Evolutionary conservation across 768 basidiomycete species (phyloP).

Genomic region (Lactarius psammicola): DNA sequence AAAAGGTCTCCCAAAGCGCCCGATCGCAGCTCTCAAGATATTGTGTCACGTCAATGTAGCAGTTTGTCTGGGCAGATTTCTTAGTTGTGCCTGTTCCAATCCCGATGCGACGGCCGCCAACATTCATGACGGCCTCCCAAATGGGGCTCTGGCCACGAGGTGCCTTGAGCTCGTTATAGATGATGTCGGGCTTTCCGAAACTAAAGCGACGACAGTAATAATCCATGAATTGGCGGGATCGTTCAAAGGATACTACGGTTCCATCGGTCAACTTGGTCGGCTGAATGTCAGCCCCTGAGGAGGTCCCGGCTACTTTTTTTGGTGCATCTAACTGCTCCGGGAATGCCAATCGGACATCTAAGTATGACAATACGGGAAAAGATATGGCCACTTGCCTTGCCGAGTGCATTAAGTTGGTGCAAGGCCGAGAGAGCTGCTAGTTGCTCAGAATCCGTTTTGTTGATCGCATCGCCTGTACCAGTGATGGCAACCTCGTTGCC

Average conservation of each 20-base stretch:
- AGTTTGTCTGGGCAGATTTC: conserved; percentile 66
- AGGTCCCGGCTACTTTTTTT: conserved; percentile 5
- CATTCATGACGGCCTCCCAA: conserved; percentile 77
- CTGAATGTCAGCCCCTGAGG: conserved; percentile 19
- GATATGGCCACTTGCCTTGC: conserved; percentile 52
- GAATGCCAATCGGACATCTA: not conserved
- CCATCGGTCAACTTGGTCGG: conserved; percentile 50
- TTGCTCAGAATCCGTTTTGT: conserved; percentile 64
- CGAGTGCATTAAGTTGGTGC: conserved; percentile 62
- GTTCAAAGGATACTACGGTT: conserved; percentile 60
- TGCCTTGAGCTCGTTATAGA: conserved; percentile 43
- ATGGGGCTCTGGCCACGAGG: conserved; percentile 28
- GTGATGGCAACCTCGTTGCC: conserved; percentile 40
- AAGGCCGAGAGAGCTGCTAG: conserved; percentile 75
- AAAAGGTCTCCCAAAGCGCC: conserved; percentile 72
- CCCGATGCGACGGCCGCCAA: conserved; percentile 79
- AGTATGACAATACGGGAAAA: not conserved
- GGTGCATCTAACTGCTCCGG: conserved; percentile 12
- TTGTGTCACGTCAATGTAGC: conserved; percentile 83
- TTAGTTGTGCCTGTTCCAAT: conserved; percentile 68
- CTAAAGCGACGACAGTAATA: conserved; percentile 83
- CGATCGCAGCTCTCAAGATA: conserved; percentile 86
- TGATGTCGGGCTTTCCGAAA: conserved; percentile 72
- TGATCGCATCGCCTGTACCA: conserved; percentile 60
- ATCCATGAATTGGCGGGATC: conserved; percentile 88